phyloP scores from a whole-genome alignment of 345 rosid species.

The Balakata baccata region DNA sequence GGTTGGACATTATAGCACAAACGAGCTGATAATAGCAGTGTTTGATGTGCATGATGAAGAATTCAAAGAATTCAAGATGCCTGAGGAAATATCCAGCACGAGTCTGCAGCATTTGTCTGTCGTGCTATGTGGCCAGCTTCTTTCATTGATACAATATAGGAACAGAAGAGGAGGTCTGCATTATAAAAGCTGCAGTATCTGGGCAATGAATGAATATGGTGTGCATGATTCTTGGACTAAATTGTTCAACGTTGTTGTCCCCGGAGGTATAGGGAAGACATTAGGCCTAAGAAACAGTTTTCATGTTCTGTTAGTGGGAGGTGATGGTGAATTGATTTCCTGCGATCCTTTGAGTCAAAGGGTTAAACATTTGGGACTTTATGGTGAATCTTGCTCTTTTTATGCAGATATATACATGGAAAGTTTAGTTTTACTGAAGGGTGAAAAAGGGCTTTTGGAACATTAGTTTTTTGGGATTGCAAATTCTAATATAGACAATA shows the following conservation, averaged over 20 bases:
- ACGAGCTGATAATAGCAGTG: neutral
- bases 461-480: neutral
- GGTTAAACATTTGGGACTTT: neutral
- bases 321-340: constrained; percentile 3
- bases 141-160: constrained; percentile 4
- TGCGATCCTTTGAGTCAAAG: neutral
- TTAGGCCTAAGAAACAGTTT: neutral
- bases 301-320: neutral
- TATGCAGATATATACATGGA: constrained; percentile 7
- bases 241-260: neutral
- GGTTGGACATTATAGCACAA: neutral
- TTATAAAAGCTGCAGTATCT: constrained; percentile 1
- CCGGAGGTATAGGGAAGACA: constrained; percentile 4
- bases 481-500: too few species aligned
- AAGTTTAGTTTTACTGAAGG: constrained; percentile 8
- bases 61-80: neutral
- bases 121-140: neutral
- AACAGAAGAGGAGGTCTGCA: too few species aligned
- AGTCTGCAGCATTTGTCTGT: neutral
- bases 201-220: constrained; percentile 12
- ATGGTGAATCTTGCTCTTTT: constrained; percentile 11
- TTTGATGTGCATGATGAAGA: neutral
- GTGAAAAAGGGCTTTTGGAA: neutral
- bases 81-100: neutral
- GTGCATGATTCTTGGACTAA: neutral